These are phyloP conservation scores for Blastocystis sp. DNA, from an alignment of 352 stramenopile species.

Conservation along the genomic window DNA sequence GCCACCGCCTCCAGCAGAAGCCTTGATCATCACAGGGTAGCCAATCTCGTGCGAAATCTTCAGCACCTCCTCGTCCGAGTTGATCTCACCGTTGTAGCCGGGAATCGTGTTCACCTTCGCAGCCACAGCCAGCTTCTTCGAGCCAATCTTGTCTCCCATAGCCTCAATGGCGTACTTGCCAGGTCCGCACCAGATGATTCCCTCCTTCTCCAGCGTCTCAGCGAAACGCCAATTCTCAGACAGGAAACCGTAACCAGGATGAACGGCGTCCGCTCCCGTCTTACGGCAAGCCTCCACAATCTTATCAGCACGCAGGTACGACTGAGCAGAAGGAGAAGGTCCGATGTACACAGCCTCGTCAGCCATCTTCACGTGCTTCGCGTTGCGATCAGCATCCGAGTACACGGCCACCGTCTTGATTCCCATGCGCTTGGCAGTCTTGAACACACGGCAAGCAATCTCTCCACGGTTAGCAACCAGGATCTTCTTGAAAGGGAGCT, in stretches of 20 bases:
- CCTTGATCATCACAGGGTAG: slow-evolving; percentile 95
- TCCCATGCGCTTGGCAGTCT: slow-evolving; percentile 72
- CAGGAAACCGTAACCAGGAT: slow-evolving; percentile 87
- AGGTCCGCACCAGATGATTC: slow-evolving; percentile 79
- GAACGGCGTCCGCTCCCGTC: slow-evolving; percentile 78
- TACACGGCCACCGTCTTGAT: slow-evolving; percentile 87
- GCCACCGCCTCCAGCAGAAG: slow-evolving; percentile 80
- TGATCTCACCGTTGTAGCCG: slow-evolving; percentile 76
- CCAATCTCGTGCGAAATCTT: slow-evolving; percentile 79
- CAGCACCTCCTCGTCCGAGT: slow-evolving; percentile 70
- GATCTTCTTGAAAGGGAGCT: slow-evolving; percentile 72
- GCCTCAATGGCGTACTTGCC: slow-evolving; percentile 71
- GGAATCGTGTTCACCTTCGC: slow-evolving; percentile 84
- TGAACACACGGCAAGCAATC: slow-evolving; percentile 82
- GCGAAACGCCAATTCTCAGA: slow-evolving; percentile 82
- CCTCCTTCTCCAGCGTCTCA: slow-evolving; percentile 67
- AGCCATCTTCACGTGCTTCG: slow-evolving; percentile 69
- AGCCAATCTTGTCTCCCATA: slow-evolving; percentile 86
- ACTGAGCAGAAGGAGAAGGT: slow-evolving; percentile 69
- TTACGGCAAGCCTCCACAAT: slow-evolving; percentile 74
- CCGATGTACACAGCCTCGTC: slow-evolving; percentile 70
- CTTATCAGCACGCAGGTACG: slow-evolving; percentile 79
- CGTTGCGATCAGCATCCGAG: slow-evolving; percentile 75
- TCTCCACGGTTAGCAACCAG: slow-evolving; percentile 80
- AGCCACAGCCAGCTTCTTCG: slow-evolving; percentile 80